Evolutionary conservation across 164 flowering plant genomes (phyloP), one percentile per base, ranked within the genome.

Genomic region (Umbilicus rupestris): DNA sequence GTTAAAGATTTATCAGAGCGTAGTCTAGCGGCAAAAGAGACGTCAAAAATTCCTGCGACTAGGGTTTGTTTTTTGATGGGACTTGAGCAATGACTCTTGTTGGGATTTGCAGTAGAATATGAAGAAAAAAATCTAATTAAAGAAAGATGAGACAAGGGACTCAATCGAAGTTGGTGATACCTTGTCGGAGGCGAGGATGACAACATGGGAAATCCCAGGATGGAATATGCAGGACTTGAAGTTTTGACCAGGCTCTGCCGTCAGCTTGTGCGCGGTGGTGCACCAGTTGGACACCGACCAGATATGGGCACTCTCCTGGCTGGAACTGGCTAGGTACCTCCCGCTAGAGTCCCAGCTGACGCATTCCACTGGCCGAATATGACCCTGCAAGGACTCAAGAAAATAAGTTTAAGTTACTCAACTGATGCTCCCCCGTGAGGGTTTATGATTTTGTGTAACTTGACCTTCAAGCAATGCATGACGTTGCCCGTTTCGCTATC

Each of bases 211-310:
- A 49, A 20, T 49, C 55, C 11, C 28, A 0, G 55, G 55, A 22
- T 49, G 55, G 22, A 49, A 49, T 49, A 49, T 5, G 55, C 55
- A 49, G 55, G 55, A 49, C 55, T 49, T 49, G 55, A 49, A 49
- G 8, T n/a, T 49, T 6, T 1, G 1, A 7, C 28, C 55, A 3
- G 9, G 20, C 11, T 49, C 28, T 7, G 55, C 55, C 11, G 11
- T 49, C 10, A 49, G 22, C 55, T 49, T 49, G 20, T 49, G 55
- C 10, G 11, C 20, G 26, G 28, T n/a, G 24, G 6, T 22, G 26
- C 26, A 20, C 55, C 24, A 49, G 22, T 7, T 20, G 9, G 55
- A 6, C 3, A 49, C 28, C 20, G 55, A 49, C 55, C 55, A 49
- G 20, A 49, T 49, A 20, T 49, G 28, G 28, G 9, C 26, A 8